phyloP scores from a whole-genome alignment of 139 green algal genomes.

The Eudorina sp. region DNA sequence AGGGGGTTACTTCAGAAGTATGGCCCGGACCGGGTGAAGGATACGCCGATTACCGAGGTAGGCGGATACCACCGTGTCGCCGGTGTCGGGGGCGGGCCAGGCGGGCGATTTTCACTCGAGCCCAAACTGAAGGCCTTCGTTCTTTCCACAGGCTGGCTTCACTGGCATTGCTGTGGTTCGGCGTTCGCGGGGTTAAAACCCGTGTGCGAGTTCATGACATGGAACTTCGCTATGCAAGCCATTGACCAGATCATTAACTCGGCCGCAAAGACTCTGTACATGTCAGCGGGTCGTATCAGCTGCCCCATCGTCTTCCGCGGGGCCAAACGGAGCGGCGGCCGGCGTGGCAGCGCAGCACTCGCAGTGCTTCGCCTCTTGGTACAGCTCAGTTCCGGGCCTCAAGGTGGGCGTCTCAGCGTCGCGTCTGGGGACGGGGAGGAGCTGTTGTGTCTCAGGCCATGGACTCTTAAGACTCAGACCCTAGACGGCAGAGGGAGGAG shows the following conservation, averaged over 20 bases:
- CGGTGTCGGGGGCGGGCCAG: too few relatives aligned
- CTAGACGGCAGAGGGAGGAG: too few relatives aligned
- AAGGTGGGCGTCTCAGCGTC: constrained; percentile 94
- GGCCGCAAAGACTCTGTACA: constrained; percentile 98
- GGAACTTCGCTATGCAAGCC: constrained; percentile 99
- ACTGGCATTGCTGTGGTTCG: constrained; percentile 95
- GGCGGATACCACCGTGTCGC: too few relatives aligned
- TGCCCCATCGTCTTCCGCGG: constrained; percentile 98
- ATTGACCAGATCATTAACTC: constrained; percentile 99
- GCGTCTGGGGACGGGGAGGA: too few relatives aligned
- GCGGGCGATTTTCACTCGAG: neutral
- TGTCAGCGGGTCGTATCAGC: constrained; percentile 95
- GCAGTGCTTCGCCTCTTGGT: constrained; percentile 99
- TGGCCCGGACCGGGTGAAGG: constrained; percentile 91
- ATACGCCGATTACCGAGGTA: constrained; percentile 99
- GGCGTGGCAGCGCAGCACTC: constrained; percentile 98
- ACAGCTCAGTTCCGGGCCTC: constrained; percentile 92
- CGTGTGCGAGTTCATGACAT: constrained; percentile 99
- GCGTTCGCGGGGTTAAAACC: constrained; percentile 93
- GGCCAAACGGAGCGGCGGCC: constrained; percentile 96
- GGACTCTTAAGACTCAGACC: too few relatives aligned
- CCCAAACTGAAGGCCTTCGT: too few relatives aligned
- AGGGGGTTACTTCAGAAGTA: constrained; percentile 96
- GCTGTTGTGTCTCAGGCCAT: too few relatives aligned
- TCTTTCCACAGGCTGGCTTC: constrained; percentile 89